Evolutionary conservation across 345 rosid genomes (phyloP).

Genomic region (Corchorus capsularis): DNA sequence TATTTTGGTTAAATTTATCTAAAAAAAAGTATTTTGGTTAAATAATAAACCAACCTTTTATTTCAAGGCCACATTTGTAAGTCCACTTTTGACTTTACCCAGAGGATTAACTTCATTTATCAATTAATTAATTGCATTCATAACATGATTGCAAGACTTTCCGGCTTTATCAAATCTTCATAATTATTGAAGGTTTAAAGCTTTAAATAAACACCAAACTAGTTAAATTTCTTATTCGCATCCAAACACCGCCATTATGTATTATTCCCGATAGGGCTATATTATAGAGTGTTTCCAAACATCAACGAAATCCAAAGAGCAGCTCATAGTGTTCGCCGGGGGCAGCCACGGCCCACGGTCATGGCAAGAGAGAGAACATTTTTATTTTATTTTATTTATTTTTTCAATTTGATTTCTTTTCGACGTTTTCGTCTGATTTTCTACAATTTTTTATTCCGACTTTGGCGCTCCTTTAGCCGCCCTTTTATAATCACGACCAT

Average conservation of each 20-base stretch:
- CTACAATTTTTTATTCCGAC: neutral
- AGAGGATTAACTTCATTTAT: no score
- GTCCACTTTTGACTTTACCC: no score
- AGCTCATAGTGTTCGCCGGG: neutral
- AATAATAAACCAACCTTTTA: no score
- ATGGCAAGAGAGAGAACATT: neutral
- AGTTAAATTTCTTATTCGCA: neutral
- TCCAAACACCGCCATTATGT: neutral
- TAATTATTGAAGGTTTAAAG: conserved; percentile 5
- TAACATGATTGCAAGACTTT: no score
- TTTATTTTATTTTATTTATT: no score
- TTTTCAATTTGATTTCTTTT: neutral
- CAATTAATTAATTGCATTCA: no score
- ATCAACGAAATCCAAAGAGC: neutral
- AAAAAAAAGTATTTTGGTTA: no score
- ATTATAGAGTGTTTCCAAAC: neutral
- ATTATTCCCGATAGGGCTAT: neutral
- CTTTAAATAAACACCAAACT: neutral
- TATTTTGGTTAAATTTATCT: no score
- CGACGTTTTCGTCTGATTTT: neutral
- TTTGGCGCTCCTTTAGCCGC: conserved; percentile 15
- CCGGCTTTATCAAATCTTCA: neutral
- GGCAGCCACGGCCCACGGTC: neutral
- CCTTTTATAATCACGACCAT: neutral
- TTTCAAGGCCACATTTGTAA: no score